Evolutionary conservation across 2,329 filamentous ascomycete genomes (phyloP), one percentile per base, ranked within the genome.

Genomic region (Lomentospora prolificans): DNA sequence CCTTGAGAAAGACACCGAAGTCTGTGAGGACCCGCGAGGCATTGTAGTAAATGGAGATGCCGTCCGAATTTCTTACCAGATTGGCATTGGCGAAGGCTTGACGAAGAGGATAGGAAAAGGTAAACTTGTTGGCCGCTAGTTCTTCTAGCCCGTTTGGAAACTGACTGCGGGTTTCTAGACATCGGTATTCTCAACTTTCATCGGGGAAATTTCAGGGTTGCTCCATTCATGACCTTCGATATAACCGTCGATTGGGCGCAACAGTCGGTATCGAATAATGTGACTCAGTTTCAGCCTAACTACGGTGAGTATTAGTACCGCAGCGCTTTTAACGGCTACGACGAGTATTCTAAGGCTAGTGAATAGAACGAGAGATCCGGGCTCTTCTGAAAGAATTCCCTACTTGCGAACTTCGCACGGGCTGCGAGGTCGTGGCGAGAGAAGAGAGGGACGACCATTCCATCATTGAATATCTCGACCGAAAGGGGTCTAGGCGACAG

Each of bases 71-170:
- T 53, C 51, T 9, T 53, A 53, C 31, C 51, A 53, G 31, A 53
- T 53, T 10, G 51, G 51, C 10, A 53, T 53, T 22, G 51, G 51
- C 14, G 51, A 53, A 10, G 51, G 51, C 30, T 19, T 53, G 51
- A 53, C 51, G 8, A 53, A 41, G 31, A 53, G 51, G 31, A 53
- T 53, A 39, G 51, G 51, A 53, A 53, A 53, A 24, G 51, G 51
- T 53, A 41, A 9, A 31, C 10, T 12, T 53, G 27, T n/a, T 39
- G n/a, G n/a, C n/a, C n/a, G n/a, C n/a, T n/a, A n/a, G n/a, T n/a
- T n/a, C n/a, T n/a, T n/a, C n/a, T n/a, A n/a, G n/a, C n/a, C 33
- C 33, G 28, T 51, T 30, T 17, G 12, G 10, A 12, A 17, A 17
- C 17, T 19, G 24, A 8, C 44, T 19, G 44, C 22, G 10, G 44